Base-by-base conservation (phyloP, 2,329 filamentous ascomycete genomes). In the Lithohypha guttulata region DNA sequence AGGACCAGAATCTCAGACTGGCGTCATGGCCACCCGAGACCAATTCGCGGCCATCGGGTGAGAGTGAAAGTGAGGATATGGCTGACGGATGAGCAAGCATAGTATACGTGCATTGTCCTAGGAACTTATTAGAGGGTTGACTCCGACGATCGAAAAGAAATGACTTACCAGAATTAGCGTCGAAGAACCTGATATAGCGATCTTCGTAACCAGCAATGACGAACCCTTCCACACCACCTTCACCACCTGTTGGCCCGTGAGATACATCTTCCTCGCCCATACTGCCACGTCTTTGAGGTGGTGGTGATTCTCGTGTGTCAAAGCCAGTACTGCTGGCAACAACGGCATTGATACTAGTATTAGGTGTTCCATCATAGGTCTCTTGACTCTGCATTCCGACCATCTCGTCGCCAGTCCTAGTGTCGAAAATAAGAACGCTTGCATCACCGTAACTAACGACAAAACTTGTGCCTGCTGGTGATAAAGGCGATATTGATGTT, bases 171-270 rank as follows among this genome's bases (percentile, higher is more conserved):
- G 85, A 94, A 58, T 98, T 96, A 47, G 91, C 91, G 68, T 98
- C 91, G 59, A 94, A 98, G 70, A 98, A 94, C 50, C 89, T 75
- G 52, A 98, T 86, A 55, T 86, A 95, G 52, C 84, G 79, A 64
- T 98, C 91, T 66, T 98, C 91, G 57, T 98, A 89, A 48, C 91
- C 91, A 45, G 84, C 93, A 49, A 98, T 95, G 42, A 98, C 83
- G 15, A 93, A 84, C 9, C 91, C 91, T 60, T 95, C 87, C 1
- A 94, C 79, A 22, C 82, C 82, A 41, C 81, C 84, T 36, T 79
- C 81, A 6, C 79, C 79, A 17, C 84, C 83, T 8, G 91, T 96
- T 4, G 89, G 85, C 1, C 86, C 85, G 29, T 81, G 81, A 1
- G 83, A 73, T 5, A 76, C 67, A 8, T 73, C 69, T 46, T 93